phyloP scores from a whole-genome alignment of 2,329 filamentous ascomycete species.

The Didymella glomerata region DNA sequence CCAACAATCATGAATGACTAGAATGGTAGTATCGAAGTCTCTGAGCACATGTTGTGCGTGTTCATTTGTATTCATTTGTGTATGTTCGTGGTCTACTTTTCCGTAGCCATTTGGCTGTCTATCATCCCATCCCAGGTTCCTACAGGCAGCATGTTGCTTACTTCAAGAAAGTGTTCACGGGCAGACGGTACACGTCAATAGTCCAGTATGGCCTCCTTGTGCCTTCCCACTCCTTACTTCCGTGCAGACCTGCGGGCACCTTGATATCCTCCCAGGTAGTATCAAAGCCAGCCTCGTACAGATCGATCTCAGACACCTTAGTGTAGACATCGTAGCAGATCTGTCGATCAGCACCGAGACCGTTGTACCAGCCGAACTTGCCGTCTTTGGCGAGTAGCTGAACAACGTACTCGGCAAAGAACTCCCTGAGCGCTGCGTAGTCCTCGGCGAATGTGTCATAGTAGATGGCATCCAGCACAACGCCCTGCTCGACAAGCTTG shows the following conservation, averaged over 20 bases:
- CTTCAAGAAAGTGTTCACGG: conserved; percentile 49
- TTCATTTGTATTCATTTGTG: background rate
- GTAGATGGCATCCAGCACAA: conserved; percentile 75
- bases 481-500: conserved; percentile 70
- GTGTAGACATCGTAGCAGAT: conserved; percentile 54
- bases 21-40: background rate
- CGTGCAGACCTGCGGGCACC: conserved; percentile 44
- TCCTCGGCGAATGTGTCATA: conserved; percentile 53
- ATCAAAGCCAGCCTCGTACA: conserved; percentile 49
- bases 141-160: conserved; percentile 13
- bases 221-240: conserved; percentile 48
- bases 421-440: conserved; percentile 49
- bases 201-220: conserved; percentile 50
- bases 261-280: conserved; percentile 49
- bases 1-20: background rate
- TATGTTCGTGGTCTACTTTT: background rate
- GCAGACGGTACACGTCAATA: conserved; percentile 48
- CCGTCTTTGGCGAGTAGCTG: conserved; percentile 45
- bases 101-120: background rate
- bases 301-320: conserved; percentile 51
- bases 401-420: conserved; percentile 50
- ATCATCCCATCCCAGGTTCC: background rate
- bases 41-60: background rate
- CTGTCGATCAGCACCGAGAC: conserved; percentile 49
- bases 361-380: conserved; percentile 52